Percentiles rank a stretch among this genome's conserved stretches.
Evolutionary conservation across 169 alveolate genomes (phyloP).

Genomic region (Plasmodium gaboni): DNA sequence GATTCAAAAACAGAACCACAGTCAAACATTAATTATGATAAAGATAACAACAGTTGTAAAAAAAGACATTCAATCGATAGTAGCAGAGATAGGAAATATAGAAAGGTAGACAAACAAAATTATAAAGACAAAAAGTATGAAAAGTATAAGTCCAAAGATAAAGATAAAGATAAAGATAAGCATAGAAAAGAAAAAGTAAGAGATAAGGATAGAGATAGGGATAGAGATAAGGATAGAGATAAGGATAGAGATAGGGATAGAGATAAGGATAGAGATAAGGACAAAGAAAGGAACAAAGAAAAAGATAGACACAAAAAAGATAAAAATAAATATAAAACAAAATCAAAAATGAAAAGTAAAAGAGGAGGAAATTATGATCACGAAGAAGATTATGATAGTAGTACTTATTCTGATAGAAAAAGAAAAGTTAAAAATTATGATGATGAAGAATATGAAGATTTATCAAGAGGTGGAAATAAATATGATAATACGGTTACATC

Average conservation of each 20-base stretch:
- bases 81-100: constrained; percentile 64
- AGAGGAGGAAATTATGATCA: not conserved
- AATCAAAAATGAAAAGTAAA: constrained; percentile 14
- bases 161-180: constrained; percentile 14
- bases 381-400: constrained; percentile 30
- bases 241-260: not conserved
- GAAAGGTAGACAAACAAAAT: constrained; percentile 25
- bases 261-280: not conserved
- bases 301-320: constrained; percentile 15
- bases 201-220: constrained; percentile 17
- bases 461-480: constrained; percentile 26
- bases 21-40: too few species aligned
- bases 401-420: constrained; percentile 33
- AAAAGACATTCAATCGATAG: constrained; percentile 25
- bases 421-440: constrained; percentile 33
- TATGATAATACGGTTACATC: constrained; percentile 15
- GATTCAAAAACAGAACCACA: too few species aligned
- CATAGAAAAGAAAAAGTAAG: constrained; percentile 11
- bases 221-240: not conserved
- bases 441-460: constrained; percentile 31
- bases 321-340: constrained; percentile 19
- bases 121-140: constrained; percentile 41
- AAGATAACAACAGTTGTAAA: constrained; percentile 21
- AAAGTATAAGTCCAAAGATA: constrained; percentile 12
- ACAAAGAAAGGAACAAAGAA: constrained; percentile 1